Base-by-base conservation (phyloP, 2,329 filamentous ascomycete genomes). In the Penicillium corylophilum region DNA sequence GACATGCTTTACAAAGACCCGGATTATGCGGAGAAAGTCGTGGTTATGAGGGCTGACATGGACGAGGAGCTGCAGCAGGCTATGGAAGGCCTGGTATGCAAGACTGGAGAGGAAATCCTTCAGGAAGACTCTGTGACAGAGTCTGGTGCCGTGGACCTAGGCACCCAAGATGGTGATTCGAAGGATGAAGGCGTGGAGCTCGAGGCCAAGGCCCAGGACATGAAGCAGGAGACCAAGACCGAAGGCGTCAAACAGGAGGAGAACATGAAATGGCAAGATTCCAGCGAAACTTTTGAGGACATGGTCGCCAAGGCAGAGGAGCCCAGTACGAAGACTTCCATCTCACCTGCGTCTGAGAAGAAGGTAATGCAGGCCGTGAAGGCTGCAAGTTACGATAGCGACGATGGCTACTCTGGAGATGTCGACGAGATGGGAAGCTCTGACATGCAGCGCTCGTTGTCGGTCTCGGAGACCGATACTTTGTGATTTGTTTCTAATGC, bases 1-100 rank as follows among this genome's bases (percentile, higher is more conserved):
- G 72, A 83, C 44, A 73, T 81, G 33, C 78, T 87, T 12, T 78
- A 81, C 5, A 64, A 71, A n/a, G 64, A 77, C 44, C 69, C 71
- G 1, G 57, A 66, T 0, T 74, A 75, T 26, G 76, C 77, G 57
- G 66, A 69, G 1, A 60, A 67, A 54, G 47, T 69, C 26, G 60
- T 69, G 54, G 53, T 69, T 44, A 52, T 46, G 15, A 51, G 61
- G 9, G 40, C 63, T 15, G 63, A 64, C 28, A 56, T 57, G 23
- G 60, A 60, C 13, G 49, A 52, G 7, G 38, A 39, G 12, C 51
- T 35, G 13, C 31, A 20, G 2, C 33, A 46, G 23, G 36, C 26
- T 12, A 48, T 54, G 15, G 49, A 55, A 8, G 46, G 54, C n/a
- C 20, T 41, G 31, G 31, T 29, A n/a, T 20, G 3, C 9, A 12